Evolutionary conservation across 768 basidiomycete species (phyloP).

Genomic region (Lentinus tigrinus): DNA sequence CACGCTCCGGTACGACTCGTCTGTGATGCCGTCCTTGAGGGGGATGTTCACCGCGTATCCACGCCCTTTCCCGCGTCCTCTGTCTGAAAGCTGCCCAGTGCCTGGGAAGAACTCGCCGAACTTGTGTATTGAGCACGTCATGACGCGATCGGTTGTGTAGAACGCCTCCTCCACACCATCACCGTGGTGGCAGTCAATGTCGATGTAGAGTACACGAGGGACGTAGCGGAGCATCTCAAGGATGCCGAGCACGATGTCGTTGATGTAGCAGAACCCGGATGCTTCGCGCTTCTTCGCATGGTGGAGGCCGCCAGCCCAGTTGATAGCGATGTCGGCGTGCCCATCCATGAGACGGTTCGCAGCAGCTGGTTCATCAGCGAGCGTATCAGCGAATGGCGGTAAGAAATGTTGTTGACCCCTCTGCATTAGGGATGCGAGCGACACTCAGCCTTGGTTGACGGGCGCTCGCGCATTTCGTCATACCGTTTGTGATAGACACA

Average conservation of each 20-base stretch:
- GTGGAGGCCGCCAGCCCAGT: conserved; percentile 98
- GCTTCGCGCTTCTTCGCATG: conserved; percentile 99
- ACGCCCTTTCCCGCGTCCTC: conserved; percentile 79
- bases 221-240: conserved; percentile 86
- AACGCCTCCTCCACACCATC: conserved; percentile 99
- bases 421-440: no score
- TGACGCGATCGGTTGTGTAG: conserved; percentile 95
- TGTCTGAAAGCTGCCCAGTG: conserved; percentile 83
- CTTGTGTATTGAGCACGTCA: conserved; percentile 97
- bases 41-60: conserved; percentile 94
- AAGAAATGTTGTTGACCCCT: no score
- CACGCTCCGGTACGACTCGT: conserved; percentile 83
- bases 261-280: conserved; percentile 98
- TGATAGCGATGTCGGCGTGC: conserved; percentile 79
- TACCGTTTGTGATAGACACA: no score
- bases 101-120: conserved; percentile 95
- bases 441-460: no score
- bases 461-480: no score
- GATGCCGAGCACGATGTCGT: conserved; percentile 94
- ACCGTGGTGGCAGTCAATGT: conserved; percentile 98
- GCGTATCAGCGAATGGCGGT: no score
- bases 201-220: conserved; percentile 91
- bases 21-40: conserved; percentile 89
- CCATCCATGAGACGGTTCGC: conserved; percentile 80
- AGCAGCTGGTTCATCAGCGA: conserved; percentile 48